Evolutionary conservation across 2,329 filamentous ascomycete genomes (phyloP).

Genomic region (Penicillium sp.): DNA sequence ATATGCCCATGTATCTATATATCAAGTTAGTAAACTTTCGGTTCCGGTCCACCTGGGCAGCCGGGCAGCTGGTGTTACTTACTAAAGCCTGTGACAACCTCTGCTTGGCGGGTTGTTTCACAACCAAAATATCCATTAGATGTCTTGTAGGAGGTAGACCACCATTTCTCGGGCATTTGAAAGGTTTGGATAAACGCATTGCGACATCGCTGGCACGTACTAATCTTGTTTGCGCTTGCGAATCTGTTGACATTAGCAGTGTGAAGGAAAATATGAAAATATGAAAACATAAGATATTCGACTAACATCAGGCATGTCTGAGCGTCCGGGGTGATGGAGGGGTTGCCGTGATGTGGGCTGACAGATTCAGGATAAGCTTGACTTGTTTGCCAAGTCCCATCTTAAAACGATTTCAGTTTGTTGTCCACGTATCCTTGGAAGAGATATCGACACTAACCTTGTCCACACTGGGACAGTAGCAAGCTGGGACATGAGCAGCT

Average conservation of each 20-base stretch:
- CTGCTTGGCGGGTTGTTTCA: not conserved
- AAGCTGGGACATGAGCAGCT: not conserved
- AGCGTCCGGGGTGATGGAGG: not conserved
- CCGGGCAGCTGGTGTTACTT: not conserved
- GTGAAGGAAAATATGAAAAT: too few species aligned
- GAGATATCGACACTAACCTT: not conserved
- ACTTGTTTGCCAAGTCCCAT: not conserved
- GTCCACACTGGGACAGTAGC: not conserved
- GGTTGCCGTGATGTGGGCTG: not conserved
- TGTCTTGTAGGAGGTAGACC: not conserved
- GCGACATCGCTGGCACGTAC: not conserved
- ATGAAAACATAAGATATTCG: too few species aligned
- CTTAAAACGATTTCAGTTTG: not conserved
- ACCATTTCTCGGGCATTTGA: not conserved
- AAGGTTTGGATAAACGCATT: not conserved
- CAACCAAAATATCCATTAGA: not conserved
- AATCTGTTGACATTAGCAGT: not conserved
- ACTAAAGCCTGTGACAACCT: not conserved
- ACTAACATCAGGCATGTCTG: not conserved
- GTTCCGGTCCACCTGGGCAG: too few species aligned
- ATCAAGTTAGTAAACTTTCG: not conserved
- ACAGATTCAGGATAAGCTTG: not conserved
- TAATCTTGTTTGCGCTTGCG: not conserved
- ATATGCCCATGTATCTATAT: slow-evolving; percentile 19
- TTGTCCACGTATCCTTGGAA: not conserved